A percentile compares a stretch with the other conserved stretches of the same genome.
These are phyloP conservation scores for Parasarocladium wereldwijsianum DNA, from an alignment of 2,329 filamentous ascomycete species.

Conservation along the genomic window DNA sequence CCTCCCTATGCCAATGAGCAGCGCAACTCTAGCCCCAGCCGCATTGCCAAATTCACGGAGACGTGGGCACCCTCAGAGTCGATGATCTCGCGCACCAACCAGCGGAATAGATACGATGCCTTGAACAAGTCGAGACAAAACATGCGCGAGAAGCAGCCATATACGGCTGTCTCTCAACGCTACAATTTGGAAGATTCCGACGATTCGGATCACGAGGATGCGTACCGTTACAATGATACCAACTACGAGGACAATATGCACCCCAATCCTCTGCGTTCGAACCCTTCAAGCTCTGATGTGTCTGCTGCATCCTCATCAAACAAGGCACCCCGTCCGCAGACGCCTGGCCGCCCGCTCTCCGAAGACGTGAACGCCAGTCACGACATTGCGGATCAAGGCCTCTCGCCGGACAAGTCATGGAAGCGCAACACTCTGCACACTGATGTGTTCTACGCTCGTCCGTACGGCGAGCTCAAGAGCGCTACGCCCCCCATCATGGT, in stretches of 20 bases:
- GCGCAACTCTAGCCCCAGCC: conserved; percentile 15
- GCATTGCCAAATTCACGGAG: conserved; percentile 34
- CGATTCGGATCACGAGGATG: conserved; percentile 25
- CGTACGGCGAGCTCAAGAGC: conserved; percentile 43
- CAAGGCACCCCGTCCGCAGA: conserved; percentile 12
- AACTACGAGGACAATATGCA: conserved; percentile 17
- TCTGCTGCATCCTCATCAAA: conserved; percentile 11
- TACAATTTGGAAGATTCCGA: conserved; percentile 26
- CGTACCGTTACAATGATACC: conserved; percentile 16
- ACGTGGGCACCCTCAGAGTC: conserved; percentile 40
- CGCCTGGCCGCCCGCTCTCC: conserved; percentile 7
- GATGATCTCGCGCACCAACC: conserved; percentile 36
- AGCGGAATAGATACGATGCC: conserved; percentile 30
- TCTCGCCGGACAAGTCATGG: conserved; percentile 5
- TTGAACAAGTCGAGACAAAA: conserved; percentile 18
- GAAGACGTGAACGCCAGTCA: conserved; percentile 22
- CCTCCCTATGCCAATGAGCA: conserved; percentile 12
- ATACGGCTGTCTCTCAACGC: conserved; percentile 30
- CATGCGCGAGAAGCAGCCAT: conserved; percentile 21
- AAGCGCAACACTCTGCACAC: conserved; percentile 25
- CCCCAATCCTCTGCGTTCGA: conserved; percentile 38
- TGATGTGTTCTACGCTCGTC: conserved; percentile 33
- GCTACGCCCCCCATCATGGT: conserved; percentile 39
- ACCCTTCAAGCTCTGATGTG: conserved; percentile 21
- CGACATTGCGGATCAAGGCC: conserved; percentile 29